Evolutionary conservation across 2,329 filamentous ascomycete genomes (phyloP).

Genomic region (Trichoderma arundinaceum): DNA sequence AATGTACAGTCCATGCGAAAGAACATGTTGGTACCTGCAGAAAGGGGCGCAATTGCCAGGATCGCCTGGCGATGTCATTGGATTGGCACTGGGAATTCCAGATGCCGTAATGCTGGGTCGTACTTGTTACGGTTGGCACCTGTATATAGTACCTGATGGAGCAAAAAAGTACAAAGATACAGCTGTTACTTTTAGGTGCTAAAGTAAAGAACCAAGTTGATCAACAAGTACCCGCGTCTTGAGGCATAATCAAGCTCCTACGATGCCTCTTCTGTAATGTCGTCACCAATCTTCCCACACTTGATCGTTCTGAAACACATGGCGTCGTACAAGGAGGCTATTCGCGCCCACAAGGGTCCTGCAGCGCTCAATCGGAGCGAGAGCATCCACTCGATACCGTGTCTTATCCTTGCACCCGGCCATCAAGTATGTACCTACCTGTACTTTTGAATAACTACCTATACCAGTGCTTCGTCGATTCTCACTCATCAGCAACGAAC

Average conservation of each 20-base stretch:
- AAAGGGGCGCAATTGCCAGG: no score
- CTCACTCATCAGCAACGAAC: background rate
- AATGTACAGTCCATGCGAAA: no score
- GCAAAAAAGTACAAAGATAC: background rate
- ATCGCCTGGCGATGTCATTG: no score
- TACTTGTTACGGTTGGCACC: no score
- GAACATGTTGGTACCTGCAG: no score
- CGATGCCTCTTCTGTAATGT: background rate
- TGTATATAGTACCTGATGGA: no score
- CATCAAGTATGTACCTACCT: no score
- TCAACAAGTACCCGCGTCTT: background rate
- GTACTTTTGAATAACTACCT: no score
- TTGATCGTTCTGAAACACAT: conserved; percentile 14
- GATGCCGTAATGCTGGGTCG: background rate
- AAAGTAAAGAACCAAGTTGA: no score
- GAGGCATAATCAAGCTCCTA: background rate
- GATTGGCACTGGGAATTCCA: no score
- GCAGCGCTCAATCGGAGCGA: background rate
- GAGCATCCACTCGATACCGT: background rate
- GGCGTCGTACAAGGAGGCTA: conserved; percentile 11
- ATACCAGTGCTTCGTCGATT: background rate
- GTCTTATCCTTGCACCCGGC: background rate
- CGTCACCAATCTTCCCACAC: conserved; percentile 12
- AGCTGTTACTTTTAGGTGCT: background rate
- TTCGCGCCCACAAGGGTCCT: conserved; percentile 13